Base-by-base conservation (phyloP, 139 green algal species). In the Spirogloea muscicola region DNA sequence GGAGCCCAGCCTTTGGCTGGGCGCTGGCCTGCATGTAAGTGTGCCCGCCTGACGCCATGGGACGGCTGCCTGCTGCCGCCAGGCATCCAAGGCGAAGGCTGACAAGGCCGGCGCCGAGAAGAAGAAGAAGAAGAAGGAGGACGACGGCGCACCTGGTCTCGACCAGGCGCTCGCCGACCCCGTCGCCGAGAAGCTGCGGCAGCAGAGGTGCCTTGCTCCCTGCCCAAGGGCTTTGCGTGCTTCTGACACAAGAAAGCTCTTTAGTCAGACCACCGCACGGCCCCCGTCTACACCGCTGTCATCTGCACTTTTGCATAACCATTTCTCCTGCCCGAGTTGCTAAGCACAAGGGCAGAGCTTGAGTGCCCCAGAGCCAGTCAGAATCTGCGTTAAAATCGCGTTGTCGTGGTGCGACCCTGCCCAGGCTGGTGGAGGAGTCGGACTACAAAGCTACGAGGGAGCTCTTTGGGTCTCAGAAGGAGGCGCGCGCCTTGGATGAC, bases 391-490 rank as follows among this genome's bases (percentile, higher is more conserved):
- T 13, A 64, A 13, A 38, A 64, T 64, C 10, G 10, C 13, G 13
- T 58, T 5, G 33, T 75, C n/a, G 67, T 48, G 67, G 31, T 77
- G 39, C 57, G 13, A 13, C 18, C 57, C 60, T 7, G 21, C 18
- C 13, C 71, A 80, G 72, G n/a, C 41, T 80, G 3, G 72, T 80
- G 13, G 72, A 80, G n/a, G 62, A 80, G 51, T 37, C 72, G 42
- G 72, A 80, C 48, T 74, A 67, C 64, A 76, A 68, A 42, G 49
- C 46, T 10, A 58, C 72, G 3, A 76, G 74, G 40, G 72, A 80
- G 46, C 7, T 76, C 18, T 80, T 80, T 59, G 49, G 49, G 2
- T 42, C 18, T 40, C 21, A 31, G 16, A 34, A 71, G 36, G 72
- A 49, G 48, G 25, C 6, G 25, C 64, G 49, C 3, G 33, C 38